These are phyloP conservation scores for Vickermania ingenoplastis DNA, from an alignment of 208 protist genomes.

Conservation along the genomic window DNA sequence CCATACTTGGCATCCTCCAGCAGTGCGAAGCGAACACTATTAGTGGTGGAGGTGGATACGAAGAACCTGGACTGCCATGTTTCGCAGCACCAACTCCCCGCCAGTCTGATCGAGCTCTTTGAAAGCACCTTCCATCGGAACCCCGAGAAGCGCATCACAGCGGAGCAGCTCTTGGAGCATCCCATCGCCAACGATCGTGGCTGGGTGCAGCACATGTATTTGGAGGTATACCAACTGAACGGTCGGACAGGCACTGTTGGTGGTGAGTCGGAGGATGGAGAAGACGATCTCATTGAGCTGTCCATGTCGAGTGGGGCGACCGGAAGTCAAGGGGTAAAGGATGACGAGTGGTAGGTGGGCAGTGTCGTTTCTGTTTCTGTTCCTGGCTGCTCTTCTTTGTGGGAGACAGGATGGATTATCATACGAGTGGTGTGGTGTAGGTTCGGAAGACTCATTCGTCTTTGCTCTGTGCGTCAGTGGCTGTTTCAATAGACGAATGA, in stretches of 20 bases:
- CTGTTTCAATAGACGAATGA: too few species aligned
- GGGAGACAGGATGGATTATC: too few species aligned
- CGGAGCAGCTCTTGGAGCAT: slow-evolving; percentile 64
- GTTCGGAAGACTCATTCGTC: too few species aligned
- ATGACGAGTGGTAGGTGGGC: too few species aligned
- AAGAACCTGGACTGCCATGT: too few species aligned
- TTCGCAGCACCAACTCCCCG: slow-evolving; percentile 46
- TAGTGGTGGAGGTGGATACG: not conserved
- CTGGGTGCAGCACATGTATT: slow-evolving; percentile 60
- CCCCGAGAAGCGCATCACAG: slow-evolving; percentile 61
- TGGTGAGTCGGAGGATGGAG: slow-evolving; percentile 28
- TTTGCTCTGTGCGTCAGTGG: too few species aligned
- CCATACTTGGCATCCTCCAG: too few species aligned
- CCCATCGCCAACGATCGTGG: slow-evolving; percentile 61
- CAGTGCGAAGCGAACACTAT: not conserved
- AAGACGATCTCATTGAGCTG: slow-evolving; percentile 25
- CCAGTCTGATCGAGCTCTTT: slow-evolving; percentile 57
- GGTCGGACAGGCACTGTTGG: not conserved
- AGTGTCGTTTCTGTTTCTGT: too few species aligned
- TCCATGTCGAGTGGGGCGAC: too few species aligned
- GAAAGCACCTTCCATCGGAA: slow-evolving; percentile 54
- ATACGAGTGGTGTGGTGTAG: too few species aligned
- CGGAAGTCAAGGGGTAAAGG: too few species aligned
- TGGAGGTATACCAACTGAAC: slow-evolving; percentile 23
- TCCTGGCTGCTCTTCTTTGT: too few species aligned